Evolutionary conservation across 2,329 filamentous ascomycete species (phyloP), one percentile per base, ranked within the genome.

Genomic region (Macroventuria anomochaeta): DNA sequence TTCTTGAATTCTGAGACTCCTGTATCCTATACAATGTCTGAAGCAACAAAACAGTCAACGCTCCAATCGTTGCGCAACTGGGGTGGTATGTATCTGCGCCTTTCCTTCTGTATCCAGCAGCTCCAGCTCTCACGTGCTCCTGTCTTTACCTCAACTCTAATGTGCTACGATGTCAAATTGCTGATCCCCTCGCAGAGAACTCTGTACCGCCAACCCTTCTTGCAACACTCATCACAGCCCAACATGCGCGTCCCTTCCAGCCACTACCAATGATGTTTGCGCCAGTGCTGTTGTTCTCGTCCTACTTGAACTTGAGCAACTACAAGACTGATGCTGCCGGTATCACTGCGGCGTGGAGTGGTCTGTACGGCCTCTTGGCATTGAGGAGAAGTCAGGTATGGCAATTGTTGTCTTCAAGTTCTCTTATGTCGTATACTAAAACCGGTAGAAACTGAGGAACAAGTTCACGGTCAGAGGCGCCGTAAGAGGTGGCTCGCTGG

Each of bases 231-330:
- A 83, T 89, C 61, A 82, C 85, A 33, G 85, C 86, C 10, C 85
- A 88, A 64, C 84, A 88, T 76, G 77, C 83, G 36, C 84, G 85
- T n/a, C 87, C 87, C 7, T 85, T 87, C 72, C 85, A 87, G 68
- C 68, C 79, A 6, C 77, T 89, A 0, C 87, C 87, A 3, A 86
- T 89, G 81, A 73, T 87, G 58, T 89, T 89, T 69, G 83, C 86
- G 4, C 86, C 86, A 2, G 76, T 87, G 50, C 79, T 89, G 3
- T 79, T 89, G 53, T 87, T 88, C 75, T 83, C 82, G 44, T 83
- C 83, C 52, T 89, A 89, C 67, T 76, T 88, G 37, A 89, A 88
- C 68, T 66, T 89, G 25, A 80, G 81, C 58, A 80, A 81, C 54
- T 88, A 83, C 75, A 83, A 84, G 67, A 82, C 82, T 41, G 87